Base-by-base conservation (phyloP, 2,329 filamentous ascomycete species). In the Aaosphaeria pasadenensis region DNA sequence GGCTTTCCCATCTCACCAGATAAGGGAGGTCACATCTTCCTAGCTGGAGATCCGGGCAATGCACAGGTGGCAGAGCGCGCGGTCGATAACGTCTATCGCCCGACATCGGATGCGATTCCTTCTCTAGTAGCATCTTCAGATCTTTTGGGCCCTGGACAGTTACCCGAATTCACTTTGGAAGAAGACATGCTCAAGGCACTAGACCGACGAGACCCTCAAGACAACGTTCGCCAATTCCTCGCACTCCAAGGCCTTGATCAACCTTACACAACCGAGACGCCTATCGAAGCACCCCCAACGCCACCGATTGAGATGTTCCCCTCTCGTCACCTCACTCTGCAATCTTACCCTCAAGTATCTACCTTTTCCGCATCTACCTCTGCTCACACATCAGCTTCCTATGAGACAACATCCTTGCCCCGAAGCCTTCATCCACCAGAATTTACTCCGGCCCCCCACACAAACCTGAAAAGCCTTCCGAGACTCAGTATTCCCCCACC, bases 41-140 rank as follows among this genome's bases (percentile, higher is more conserved):
- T 95, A 42, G 82, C 86, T 31, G 88, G 89, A 47, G 84, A 94
- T 64, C 87, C 88, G 7, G 88, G 89, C 45, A 94, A 94, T 65
- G 81, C 89, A 6, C 74, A 79, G 49, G 89, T 86, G 32, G 76
- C 79, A 5, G 63, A 66, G 30, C 80, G 83, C 55, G 78, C 78
- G 31, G 64, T 79, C 47, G 65, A 76, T 71, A 62, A 77, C 62
- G 59, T 83, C 77, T 70, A 81, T 54, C 83, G 87, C 39, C 88
- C 89, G 7, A 76, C 84, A 29, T 92, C 89, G 5, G 87, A 94
- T 58, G 82, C 82, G 17, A 82, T 87, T 4, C 88, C 88, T 7
- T 96, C 91, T 1, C 79, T 96, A 7, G 86, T 95, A 45, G 92
- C 91, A 29, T 96, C 92, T 1, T 96, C 91, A 1, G 92, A 96